Evolutionary conservation across 139 green algal genomes (phyloP).

Genomic region (Haematococcus sp.): DNA sequence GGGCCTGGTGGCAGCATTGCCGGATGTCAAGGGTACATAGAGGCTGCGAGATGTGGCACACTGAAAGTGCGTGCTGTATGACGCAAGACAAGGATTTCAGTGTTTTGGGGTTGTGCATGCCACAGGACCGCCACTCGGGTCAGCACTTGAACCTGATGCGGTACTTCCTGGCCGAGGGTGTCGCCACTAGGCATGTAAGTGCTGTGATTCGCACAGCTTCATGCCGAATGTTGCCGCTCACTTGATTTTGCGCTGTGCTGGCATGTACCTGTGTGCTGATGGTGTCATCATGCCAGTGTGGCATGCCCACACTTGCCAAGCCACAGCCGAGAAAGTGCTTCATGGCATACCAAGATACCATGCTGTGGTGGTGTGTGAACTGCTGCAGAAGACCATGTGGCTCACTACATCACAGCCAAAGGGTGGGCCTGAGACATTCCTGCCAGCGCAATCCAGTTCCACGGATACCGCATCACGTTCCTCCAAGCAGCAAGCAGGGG

Average conservation of each 20-base stretch:
- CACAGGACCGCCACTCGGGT: constrained; percentile 46
- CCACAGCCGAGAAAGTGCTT: too few species aligned
- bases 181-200: constrained; percentile 60
- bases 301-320: too few species aligned
- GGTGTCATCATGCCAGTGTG: too few species aligned
- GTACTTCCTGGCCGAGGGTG: constrained; percentile 79
- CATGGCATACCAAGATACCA: too few species aligned
- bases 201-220: too few species aligned
- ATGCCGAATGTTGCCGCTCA: too few species aligned
- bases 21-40: not conserved
- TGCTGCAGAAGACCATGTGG: constrained; percentile 26
- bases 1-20: not conserved
- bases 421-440: constrained; percentile 32
- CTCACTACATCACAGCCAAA: constrained; percentile 6
- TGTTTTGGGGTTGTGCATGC: too few species aligned
- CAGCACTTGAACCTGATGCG: constrained; percentile 66
- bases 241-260: not conserved
- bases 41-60: too few species aligned
- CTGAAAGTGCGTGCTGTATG: not conserved
- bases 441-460: constrained; percentile 35
- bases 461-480: too few species aligned
- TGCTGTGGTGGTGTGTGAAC: not conserved
- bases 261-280: too few species aligned
- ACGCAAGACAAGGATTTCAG: constrained; percentile 1
- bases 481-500: not conserved